These are phyloP conservation scores for Wickerhamomyces ciferrii DNA, from an alignment of 805 yeast genomes.

Conservation along the genomic window DNA sequence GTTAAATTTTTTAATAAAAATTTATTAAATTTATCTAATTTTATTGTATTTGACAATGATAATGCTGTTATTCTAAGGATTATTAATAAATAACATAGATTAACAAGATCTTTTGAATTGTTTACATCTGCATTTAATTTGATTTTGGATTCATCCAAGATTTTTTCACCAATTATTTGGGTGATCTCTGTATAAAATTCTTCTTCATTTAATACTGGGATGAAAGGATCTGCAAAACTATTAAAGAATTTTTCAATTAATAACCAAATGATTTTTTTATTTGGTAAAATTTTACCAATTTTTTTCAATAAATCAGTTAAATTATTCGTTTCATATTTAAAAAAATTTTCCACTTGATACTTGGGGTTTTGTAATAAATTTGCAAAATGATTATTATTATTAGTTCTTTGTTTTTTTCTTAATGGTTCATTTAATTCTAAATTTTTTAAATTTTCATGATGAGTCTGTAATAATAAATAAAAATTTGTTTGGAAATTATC, in stretches of 20 bases:
- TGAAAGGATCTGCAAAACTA: conserved; percentile 41
- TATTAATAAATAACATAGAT: conserved; percentile 8
- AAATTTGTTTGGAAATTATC: conserved; percentile 13
- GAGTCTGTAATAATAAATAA: conserved; percentile 8
- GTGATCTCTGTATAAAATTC: conserved; percentile 35
- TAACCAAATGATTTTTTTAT: conserved; percentile 47
- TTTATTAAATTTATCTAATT: conserved; percentile 8
- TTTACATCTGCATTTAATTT: conserved; percentile 19
- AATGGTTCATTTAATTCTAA: background rate
- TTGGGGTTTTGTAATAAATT: conserved; percentile 12
- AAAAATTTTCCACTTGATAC: conserved; percentile 12
- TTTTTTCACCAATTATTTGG: conserved; percentile 37
- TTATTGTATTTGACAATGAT: conserved; percentile 9
- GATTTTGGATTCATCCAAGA: conserved; percentile 20
- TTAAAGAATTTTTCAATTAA: conserved; percentile 47
- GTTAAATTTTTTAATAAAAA: conserved; percentile 8
- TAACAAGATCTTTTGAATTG: conserved; percentile 8
- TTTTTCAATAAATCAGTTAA: conserved; percentile 11
- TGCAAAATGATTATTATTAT: conserved; percentile 4
- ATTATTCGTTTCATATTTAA: conserved; percentile 11
- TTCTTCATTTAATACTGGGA: conserved; percentile 58
- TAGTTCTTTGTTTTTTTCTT: background rate
- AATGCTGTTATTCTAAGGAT: conserved; percentile 15
- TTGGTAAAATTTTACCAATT: conserved; percentile 43
- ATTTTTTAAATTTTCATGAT: conserved; percentile 1